Conservation (phyloP, 495 filamentous ascomycete genomes). For the Penicillium roqueforti region DNA sequence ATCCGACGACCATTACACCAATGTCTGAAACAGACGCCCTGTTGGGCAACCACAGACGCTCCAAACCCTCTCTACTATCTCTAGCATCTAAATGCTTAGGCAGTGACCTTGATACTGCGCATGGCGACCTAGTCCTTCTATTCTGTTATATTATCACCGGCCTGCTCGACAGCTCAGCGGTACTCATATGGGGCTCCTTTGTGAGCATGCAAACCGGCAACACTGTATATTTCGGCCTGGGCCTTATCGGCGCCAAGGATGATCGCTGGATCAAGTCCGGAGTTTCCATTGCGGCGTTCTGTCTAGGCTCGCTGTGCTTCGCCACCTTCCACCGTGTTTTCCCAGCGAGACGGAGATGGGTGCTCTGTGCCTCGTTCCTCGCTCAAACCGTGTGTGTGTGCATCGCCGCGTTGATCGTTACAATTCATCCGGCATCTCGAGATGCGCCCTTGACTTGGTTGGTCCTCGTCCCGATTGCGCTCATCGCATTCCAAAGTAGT, state of each 20-base stretch:
- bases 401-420: constrained; percentile 57
- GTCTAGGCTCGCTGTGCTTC: constrained; percentile 62
- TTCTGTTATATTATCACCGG: constrained; percentile 70
- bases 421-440: constrained; percentile 29
- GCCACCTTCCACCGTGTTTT: constrained; percentile 56
- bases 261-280: constrained; percentile 60
- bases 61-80: not conserved
- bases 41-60: not conserved
- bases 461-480: constrained; percentile 55
- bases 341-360: constrained; percentile 52
- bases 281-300: constrained; percentile 61
- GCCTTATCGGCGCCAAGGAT: constrained; percentile 47
- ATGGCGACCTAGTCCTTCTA: constrained; percentile 59
- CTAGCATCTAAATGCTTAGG: constrained; percentile 37
- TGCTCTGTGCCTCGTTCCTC: constrained; percentile 57
- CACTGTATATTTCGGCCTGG: constrained; percentile 70
- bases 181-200: constrained; percentile 71
- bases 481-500: constrained; percentile 66
- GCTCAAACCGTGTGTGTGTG: constrained; percentile 50
- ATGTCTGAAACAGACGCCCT: constrained; percentile 14
- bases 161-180: constrained; percentile 65
- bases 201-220: constrained; percentile 82
- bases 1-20: not conserved
- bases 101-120: constrained; percentile 47
- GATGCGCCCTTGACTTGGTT: constrained; percentile 51